A percentile compares a stretch with the other conserved stretches of the same genome.
Conservation (phyloP, 2,329 filamentous ascomycete species). For the Seiridium unicorne region DNA sequence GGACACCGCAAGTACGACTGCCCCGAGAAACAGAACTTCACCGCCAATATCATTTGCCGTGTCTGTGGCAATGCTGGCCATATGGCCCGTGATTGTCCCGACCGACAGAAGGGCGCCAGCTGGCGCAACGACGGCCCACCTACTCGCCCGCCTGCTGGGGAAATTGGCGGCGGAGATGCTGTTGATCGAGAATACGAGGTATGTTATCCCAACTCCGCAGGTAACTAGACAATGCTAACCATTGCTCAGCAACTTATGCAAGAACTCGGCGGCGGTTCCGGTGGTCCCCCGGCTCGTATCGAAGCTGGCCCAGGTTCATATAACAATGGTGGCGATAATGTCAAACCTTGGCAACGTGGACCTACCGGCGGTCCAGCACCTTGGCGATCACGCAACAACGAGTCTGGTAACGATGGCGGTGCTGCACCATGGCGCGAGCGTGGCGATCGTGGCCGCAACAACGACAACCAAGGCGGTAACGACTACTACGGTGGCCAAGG, state of each 20-base stretch:
- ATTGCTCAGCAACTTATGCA: slow-evolving; percentile 82
- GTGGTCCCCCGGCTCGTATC: slow-evolving; percentile 72
- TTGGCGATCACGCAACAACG: slow-evolving; percentile 63
- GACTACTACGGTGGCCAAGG: slow-evolving; percentile 42
- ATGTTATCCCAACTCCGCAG: slow-evolving; percentile 33
- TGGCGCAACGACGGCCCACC: slow-evolving; percentile 76
- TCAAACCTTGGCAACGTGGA: slow-evolving; percentile 86
- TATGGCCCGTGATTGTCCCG: slow-evolving; percentile 97
- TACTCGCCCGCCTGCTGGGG: slow-evolving; percentile 53
- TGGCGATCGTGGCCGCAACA: slow-evolving; percentile 40
- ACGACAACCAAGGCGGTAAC: slow-evolving; percentile 52
- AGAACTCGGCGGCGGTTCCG: slow-evolving; percentile 79
- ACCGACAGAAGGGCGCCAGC: slow-evolving; percentile 83
- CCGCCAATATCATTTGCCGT: slow-evolving; percentile 98
- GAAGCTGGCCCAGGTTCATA: slow-evolving; percentile 75
- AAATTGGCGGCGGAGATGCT: slow-evolving; percentile 75
- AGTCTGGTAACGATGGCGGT: slow-evolving; percentile 37
- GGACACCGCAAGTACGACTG: slow-evolving; percentile 99
- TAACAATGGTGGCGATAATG: slow-evolving; percentile 54
- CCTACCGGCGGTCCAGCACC: slow-evolving; percentile 82
- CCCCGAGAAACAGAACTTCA: slow-evolving; percentile 95
- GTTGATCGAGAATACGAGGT: slow-evolving; percentile 95
- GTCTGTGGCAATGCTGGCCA: slow-evolving; percentile 97
- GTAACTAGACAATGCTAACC: slow-evolving; percentile 35
- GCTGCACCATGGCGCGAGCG: slow-evolving; percentile 35